Evolutionary conservation across 352 stramenopile genomes (phyloP).

Genomic region (Aphanomyces euteiches): DNA sequence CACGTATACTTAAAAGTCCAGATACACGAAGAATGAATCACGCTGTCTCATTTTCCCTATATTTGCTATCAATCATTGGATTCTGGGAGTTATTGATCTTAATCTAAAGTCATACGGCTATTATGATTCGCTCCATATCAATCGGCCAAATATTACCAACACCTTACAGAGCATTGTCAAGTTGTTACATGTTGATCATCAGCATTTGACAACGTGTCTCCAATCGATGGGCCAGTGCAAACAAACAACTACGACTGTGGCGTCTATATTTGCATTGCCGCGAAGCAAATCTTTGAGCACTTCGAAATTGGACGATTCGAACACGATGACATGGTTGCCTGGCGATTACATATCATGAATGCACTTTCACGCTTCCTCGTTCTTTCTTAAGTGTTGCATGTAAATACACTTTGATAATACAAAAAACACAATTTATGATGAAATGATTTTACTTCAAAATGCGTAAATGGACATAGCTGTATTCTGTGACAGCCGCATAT

Average conservation of each 20-base stretch:
- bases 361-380: no score
- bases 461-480: no score
- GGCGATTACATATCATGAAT: no score
- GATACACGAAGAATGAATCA: not conserved
- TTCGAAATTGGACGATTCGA: not conserved
- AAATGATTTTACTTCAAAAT: no score
- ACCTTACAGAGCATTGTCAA: not conserved
- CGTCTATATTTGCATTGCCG: slow-evolving; percentile 8
- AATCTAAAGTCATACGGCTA: not conserved
- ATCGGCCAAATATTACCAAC: not conserved
- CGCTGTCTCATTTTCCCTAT: not conserved
- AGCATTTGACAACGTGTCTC: not conserved
- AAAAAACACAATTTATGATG: no score
- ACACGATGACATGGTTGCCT: slow-evolving; percentile 6
- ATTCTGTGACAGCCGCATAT: no score
- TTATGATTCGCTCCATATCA: not conserved
- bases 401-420: no score
- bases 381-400: no score
- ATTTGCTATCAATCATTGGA: not conserved
- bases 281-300: not conserved
- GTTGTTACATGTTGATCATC: not conserved
- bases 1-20: not conserved
- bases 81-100: not conserved
- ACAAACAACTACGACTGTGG: not conserved
- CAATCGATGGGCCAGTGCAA: not conserved